Percentiles rank a stretch among this genome's conserved stretches.
Evolutionary conservation across 148 eudicot genomes (phyloP).

Genomic region (Rhododendron vialii): DNA sequence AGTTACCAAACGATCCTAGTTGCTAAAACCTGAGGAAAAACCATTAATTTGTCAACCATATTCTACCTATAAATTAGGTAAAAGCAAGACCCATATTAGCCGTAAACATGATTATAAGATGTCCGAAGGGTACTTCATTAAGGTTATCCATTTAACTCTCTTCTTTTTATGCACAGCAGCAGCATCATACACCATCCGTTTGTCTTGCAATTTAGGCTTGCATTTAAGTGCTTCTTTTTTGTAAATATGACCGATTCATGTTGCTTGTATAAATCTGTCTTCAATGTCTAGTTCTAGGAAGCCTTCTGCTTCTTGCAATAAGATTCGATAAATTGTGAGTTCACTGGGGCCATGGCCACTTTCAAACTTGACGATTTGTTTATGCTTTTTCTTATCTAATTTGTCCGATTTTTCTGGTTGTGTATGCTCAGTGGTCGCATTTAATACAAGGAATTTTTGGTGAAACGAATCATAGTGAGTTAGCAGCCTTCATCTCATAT

Average conservation of each 20-base stretch:
- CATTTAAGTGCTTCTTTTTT: neutral
- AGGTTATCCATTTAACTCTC: neutral
- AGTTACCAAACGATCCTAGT: neutral
- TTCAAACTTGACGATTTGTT: neutral
- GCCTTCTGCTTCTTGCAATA: neutral
- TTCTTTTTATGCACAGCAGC: neutral
- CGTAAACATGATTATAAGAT: neutral
- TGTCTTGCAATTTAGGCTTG: neutral
- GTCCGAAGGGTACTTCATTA: neutral
- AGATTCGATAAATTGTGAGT: neutral
- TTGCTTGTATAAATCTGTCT: neutral
- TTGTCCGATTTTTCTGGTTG: neutral
- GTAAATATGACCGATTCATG: neutral
- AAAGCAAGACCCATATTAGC: neutral
- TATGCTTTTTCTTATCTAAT: neutral
- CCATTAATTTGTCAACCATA: neutral
- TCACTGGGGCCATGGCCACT: neutral
- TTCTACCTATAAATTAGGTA: neutral
- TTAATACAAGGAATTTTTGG: constrained; percentile 52
- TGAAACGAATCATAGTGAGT: constrained; percentile 91
- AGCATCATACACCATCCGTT: neutral
- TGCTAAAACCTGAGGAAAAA: neutral
- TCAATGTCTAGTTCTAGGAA: neutral
- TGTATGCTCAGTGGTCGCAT: constrained; percentile 49
- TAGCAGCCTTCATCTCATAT: constrained; percentile 92